Percentiles rank a stretch among this genome's conserved stretches.
These are phyloP conservation scores for Mycena chlorophos DNA, from an alignment of 768 basidiomycete species.

Conservation along the genomic window DNA sequence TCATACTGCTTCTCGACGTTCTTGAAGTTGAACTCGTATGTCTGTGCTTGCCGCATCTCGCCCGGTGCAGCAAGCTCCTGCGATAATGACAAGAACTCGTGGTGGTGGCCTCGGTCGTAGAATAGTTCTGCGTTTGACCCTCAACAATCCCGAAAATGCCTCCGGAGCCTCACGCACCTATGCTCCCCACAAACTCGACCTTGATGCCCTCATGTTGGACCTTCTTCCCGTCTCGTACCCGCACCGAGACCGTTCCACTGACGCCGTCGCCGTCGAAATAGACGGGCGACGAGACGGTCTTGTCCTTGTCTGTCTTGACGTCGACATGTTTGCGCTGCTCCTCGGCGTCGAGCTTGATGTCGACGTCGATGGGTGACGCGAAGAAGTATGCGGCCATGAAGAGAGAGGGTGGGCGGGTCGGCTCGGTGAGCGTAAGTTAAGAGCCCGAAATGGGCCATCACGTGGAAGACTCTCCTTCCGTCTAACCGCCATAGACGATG, in stretches of 20 bases:
- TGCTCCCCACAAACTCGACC: constrained; percentile 95
- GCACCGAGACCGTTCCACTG: constrained; percentile 81
- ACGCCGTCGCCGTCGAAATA: constrained; percentile 97
- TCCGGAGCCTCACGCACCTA: constrained; percentile 56
- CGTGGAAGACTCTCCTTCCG: no score
- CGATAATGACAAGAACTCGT: constrained; percentile 93
- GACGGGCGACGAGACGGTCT: constrained; percentile 80
- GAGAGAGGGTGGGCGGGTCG: no score
- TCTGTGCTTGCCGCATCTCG: constrained; percentile 95
- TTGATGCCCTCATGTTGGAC: constrained; percentile 95
- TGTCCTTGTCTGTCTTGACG: constrained; percentile 87
- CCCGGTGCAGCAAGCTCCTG: constrained; percentile 96
- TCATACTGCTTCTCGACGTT: constrained; percentile 99
- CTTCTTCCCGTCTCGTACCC: constrained; percentile 93
- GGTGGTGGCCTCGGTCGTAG: constrained; percentile 97
- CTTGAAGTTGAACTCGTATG: constrained; percentile 96
- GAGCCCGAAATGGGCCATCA: no score
- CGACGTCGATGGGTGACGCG: constrained; percentile 85
- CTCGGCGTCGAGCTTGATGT: constrained; percentile 85
- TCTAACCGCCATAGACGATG: no score
- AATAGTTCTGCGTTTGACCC: constrained; percentile 63
- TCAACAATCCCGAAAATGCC: constrained; percentile 2
- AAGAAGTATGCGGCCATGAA: constrained; percentile 92
- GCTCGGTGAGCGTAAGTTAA: no score
- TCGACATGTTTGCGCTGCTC: constrained; percentile 88